A percentile compares a stretch with the other conserved stretches of the same genome.
phyloP scores from a whole-genome alignment of 352 stramenopile species.

The Phytopythium boreale region DNA sequence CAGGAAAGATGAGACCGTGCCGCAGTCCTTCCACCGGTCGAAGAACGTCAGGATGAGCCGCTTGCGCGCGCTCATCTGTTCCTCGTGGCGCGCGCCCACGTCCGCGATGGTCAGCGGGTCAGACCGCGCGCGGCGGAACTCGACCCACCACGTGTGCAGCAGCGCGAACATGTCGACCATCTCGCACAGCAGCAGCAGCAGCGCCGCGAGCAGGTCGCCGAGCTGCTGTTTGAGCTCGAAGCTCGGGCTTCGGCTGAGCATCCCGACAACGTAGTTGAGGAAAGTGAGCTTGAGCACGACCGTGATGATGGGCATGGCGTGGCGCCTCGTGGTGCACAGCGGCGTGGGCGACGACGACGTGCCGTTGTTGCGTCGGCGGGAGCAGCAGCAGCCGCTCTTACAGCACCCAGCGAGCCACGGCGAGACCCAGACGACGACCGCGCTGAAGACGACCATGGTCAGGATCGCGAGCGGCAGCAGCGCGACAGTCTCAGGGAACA shows the following conservation, averaged over 20 bases:
- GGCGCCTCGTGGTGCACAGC: constrained; percentile 18
- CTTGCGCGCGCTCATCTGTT: constrained; percentile 16
- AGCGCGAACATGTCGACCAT: constrained; percentile 22
- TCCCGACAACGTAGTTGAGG: constrained; percentile 18
- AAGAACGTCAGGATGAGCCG: constrained; percentile 27
- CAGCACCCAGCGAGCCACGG: constrained; percentile 21
- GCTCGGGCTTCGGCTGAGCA: constrained; percentile 10
- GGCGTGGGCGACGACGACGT: not conserved
- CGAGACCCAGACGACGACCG: constrained; percentile 23
- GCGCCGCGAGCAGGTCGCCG: constrained; percentile 20
- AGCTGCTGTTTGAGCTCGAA: constrained; percentile 26
- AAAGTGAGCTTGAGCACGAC: constrained; percentile 25
- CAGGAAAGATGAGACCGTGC: constrained; percentile 27
- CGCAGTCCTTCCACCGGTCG: constrained; percentile 31
- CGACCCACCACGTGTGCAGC: constrained; percentile 21
- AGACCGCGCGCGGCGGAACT: constrained; percentile 2
- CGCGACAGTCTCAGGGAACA: constrained; percentile 17
- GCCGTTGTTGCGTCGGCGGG: not conserved
- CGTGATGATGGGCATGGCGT: constrained; percentile 23
- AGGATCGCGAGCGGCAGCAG: constrained; percentile 23
- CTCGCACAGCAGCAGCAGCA: constrained; percentile 28
- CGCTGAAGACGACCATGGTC: constrained; percentile 19
- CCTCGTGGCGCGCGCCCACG: constrained; percentile 11
- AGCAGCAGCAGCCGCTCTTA: constrained; percentile 14
- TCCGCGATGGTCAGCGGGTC: constrained; percentile 15